A percentile compares a stretch with the other conserved stretches of the same genome.
Evolutionary conservation across 306 rosid species (phyloP).

Genomic region (Herpetospermum pedunculosum): DNA sequence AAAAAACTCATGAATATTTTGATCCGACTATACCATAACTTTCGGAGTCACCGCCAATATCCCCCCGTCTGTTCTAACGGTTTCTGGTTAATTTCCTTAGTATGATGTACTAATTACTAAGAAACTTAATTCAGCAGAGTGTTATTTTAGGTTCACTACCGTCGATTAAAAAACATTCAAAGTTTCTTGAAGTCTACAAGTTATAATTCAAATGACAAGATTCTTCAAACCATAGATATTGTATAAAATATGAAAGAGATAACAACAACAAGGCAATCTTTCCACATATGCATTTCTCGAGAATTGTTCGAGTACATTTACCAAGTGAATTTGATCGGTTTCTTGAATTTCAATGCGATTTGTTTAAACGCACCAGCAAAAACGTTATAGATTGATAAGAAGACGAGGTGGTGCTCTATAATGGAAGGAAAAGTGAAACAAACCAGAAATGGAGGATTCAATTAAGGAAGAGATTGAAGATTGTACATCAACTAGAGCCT

Average conservation of each 20-base stretch:
- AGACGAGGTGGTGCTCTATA: neutral
- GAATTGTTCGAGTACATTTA: neutral
- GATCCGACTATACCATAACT: neutral
- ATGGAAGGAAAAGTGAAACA: neutral
- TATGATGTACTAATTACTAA: neutral
- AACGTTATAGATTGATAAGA: neutral
- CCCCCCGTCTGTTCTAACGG: neutral
- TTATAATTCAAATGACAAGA: neutral
- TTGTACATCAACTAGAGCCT: slow-evolving; percentile 45
- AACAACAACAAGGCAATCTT: neutral
- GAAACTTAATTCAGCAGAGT: too few relatives aligned
- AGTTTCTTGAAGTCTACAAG: too few relatives aligned
- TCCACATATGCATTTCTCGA: neutral
- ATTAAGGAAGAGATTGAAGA: neutral
- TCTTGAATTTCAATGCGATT: neutral
- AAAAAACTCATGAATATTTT: too few relatives aligned
- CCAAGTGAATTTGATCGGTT: neutral
- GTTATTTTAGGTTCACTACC: too few relatives aligned
- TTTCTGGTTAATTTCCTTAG: neutral
- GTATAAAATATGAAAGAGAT: neutral
- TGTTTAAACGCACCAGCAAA: neutral
- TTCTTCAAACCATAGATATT: neutral
- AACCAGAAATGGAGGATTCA: neutral
- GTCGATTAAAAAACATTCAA: too few relatives aligned
- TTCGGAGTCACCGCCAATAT: neutral